Base-by-base conservation (phyloP, 176 grass and related monocot genomes). In the Bromus sterilis region DNA sequence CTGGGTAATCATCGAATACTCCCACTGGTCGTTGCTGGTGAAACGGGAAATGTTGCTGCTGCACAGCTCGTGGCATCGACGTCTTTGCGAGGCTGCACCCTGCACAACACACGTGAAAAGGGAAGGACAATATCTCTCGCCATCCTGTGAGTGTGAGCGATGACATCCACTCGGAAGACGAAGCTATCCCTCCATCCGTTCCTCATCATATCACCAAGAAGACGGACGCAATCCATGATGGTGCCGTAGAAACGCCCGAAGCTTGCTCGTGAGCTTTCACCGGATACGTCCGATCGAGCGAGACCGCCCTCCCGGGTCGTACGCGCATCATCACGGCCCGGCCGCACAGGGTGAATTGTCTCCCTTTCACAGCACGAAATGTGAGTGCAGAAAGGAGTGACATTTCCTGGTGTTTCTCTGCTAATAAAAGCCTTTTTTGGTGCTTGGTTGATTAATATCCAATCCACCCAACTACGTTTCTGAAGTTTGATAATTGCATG, bases 241-340 rank as follows among this genome's bases (percentile, higher is more conserved):
- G 15, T 73, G 74, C 42, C 63, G 9, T 20, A 31, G 55, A 78
- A 53, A 49, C 32, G 7, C 56, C 0, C 9, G 9, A 11, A 65
- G 26, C 86, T 88, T 88, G 80, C 66, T 13, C 28, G 35, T 46
- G 80, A 88, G 28, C 56, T 83, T 68, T 79, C 66, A 36, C 34
- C 7, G 1, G 56, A 36, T 51, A 82, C 49, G 58, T 61, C 49
- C 29, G 41, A 9, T 24, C 74, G 6, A 14, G 28, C 42, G 39
- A 44, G 3, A 46, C 9, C 16, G 16, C 48, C 36, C 36, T 5
- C 36, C 18, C 16, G 48, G 48, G 48, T 86, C 30, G 51, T 79
- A 34, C 70, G 16, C 31, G 21, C 86, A 78, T 88, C 75, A 83
- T 79, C 56, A 61, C 31, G 0, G 21, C 6, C 28, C 0, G 37